Conservation (phyloP, 352 stramenopile species). For the Detonula confervacea region DNA sequence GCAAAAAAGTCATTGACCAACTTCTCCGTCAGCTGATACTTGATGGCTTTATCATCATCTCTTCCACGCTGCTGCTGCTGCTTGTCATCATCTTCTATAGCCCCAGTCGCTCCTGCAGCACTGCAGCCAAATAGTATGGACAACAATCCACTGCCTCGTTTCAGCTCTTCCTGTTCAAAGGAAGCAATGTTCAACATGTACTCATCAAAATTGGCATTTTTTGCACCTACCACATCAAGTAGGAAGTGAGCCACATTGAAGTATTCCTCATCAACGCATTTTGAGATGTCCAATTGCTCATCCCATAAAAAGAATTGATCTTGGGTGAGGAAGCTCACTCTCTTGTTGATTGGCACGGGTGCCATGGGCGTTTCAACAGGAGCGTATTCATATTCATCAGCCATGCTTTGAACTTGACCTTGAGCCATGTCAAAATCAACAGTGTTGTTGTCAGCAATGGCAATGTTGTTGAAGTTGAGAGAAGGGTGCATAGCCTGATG, state of each 20-base stretch:
- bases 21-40: constrained; percentile 37
- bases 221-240: constrained; percentile 30
- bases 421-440: not conserved
- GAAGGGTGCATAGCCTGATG: not conserved
- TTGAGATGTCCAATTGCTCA: constrained; percentile 38
- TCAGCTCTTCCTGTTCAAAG: constrained; percentile 5
- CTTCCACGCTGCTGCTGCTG: too few species aligned
- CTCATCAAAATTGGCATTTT: not conserved
- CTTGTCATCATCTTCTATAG: not conserved
- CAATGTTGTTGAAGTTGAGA: not conserved
- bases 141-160: constrained; percentile 7
- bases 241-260: constrained; percentile 47
- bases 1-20: constrained; percentile 46
- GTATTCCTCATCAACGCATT: constrained; percentile 48
- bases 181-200: not conserved
- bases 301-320: constrained; percentile 51
- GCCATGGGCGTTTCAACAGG: too few species aligned
- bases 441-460: not conserved
- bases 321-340: constrained; percentile 46
- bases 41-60: too few species aligned
- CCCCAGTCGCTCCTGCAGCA: not conserved
- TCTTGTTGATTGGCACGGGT: constrained; percentile 1
- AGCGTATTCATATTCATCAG: too few species aligned
- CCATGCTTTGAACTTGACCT: too few species aligned
- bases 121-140: constrained; percentile 25